These are phyloP conservation scores for Cercophora scortea DNA, from an alignment of 495 filamentous ascomycete species.

Conservation along the genomic window DNA sequence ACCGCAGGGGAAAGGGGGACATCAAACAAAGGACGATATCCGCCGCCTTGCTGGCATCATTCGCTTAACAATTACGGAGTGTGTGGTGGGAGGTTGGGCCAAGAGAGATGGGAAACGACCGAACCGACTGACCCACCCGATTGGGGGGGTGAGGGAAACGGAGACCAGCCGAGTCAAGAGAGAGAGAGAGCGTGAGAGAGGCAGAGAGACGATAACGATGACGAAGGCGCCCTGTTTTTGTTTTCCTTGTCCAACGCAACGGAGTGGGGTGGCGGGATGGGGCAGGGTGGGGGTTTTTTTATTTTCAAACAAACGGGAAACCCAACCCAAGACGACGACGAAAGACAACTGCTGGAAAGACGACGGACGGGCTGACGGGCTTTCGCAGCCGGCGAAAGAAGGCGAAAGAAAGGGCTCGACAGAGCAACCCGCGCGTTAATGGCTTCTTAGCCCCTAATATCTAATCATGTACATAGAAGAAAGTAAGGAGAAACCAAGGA, in stretches of 20 bases:
- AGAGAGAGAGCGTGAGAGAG: background rate
- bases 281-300: too few species aligned
- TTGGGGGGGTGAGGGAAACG: background rate
- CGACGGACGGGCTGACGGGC: too few species aligned
- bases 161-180: background rate
- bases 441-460: conserved; percentile 23
- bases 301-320: background rate
- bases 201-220: background rate
- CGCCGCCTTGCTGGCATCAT: conserved; percentile 25
- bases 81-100: background rate
- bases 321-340: background rate
- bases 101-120: background rate
- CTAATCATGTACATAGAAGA: conserved; percentile 25
- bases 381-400: background rate
- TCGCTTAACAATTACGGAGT: conserved; percentile 17
- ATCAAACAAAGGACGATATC: conserved; percentile 16
- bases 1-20: conserved; percentile 12
- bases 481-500: background rate
- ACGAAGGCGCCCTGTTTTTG: background rate
- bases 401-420: conserved; percentile 1
- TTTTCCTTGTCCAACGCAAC: background rate
- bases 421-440: conserved; percentile 10
- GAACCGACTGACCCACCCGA: too few species aligned
- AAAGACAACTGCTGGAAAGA: too few species aligned
- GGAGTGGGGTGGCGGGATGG: background rate